A percentile compares a stretch with the other conserved stretches of the same genome.
Evolutionary conservation across 352 stramenopile species (phyloP).

Genomic region (Thalassiosira livingstoniorum): DNA sequence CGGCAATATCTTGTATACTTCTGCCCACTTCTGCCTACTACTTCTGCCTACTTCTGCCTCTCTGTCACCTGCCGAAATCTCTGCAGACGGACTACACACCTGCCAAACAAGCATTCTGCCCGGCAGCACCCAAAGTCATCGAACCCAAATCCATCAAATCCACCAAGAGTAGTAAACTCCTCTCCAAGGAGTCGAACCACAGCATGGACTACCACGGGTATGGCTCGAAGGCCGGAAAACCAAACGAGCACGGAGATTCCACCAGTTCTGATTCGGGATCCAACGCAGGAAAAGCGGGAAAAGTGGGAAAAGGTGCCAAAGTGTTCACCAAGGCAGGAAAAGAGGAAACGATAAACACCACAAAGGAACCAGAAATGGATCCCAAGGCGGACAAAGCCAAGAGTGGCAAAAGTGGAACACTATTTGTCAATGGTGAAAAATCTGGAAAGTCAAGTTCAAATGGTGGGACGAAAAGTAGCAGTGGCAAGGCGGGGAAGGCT

Average conservation of each 20-base stretch:
- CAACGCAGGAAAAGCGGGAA: not conserved
- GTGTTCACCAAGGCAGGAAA: not conserved
- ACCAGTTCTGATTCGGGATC: not conserved
- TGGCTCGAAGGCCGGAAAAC: not conserved
- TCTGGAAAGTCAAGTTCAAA: slow-evolving; percentile 5
- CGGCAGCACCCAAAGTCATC: not conserved
- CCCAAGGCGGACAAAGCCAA: not conserved
- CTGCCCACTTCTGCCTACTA: too few relatives aligned
- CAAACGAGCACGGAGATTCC: not conserved
- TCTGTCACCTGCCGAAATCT: too few relatives aligned
- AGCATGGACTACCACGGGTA: not conserved
- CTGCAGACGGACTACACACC: slow-evolving; percentile 16
- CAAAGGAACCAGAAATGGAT: too few relatives aligned
- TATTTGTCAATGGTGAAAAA: not conserved
- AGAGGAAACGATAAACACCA: too few relatives aligned
- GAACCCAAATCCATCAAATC: not conserved
- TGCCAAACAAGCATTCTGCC: slow-evolving; percentile 20
- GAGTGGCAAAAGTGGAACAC: not conserved
- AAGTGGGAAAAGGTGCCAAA: not conserved
- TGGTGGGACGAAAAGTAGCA: too few relatives aligned
- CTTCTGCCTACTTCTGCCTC: too few relatives aligned
- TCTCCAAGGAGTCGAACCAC: not conserved
- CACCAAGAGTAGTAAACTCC: not conserved
- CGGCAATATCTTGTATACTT: too few relatives aligned
- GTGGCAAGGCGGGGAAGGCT: too few relatives aligned